Evolutionary conservation across 2,329 filamentous ascomycete genomes (phyloP), one percentile per base, ranked within the genome.

Genomic region (Neonectria magnoliae): DNA sequence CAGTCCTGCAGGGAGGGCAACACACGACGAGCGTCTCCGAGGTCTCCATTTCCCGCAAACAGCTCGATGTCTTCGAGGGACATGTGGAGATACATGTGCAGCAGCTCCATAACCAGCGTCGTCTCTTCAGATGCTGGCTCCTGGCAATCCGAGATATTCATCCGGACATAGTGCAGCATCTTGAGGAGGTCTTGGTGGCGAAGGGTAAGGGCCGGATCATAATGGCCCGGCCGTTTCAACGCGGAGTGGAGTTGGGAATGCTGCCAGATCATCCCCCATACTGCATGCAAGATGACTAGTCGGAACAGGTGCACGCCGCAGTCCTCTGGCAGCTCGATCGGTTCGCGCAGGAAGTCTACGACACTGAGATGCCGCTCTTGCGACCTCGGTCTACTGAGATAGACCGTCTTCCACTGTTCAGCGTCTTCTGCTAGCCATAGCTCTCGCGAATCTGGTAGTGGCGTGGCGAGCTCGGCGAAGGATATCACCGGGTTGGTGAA

Each of bases 221-320:
- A 38, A 29, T 62, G 42, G 8, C 59, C 57, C 13, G 62, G 65
- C 16, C 55, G 48, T 13, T 56, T 52, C 14, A 67, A 33, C 5
- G 58, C 38, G 2, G 64, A 55, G 8, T 54, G n/a, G 2, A 58
- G 38, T 20, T 67, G 65, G 0, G 62, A 63, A 4, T 60, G 57
- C 31, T 67, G 65, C 65, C 65, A 67, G 4, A 67, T 48, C 58
- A 67, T 67, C 7, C 65, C 65, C 65, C 65, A 67, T 50, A 67
- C 60, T 4, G 62, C 65, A 8, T 31, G 48, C 6, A 67, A 45
- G 25, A 67, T 51, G 14, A 67, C 59, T 2, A 62, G 51, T 1
- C 51, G 53, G 11, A 53, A 65, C 14, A 67, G 57, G 5, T 65
- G 50, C 1, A 60, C 33, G 27, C 65, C 65, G 33, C 56, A 67